Base-by-base conservation (phyloP, 2,329 filamentous ascomycete genomes). In the Colletotrichum viniferum region DNA sequence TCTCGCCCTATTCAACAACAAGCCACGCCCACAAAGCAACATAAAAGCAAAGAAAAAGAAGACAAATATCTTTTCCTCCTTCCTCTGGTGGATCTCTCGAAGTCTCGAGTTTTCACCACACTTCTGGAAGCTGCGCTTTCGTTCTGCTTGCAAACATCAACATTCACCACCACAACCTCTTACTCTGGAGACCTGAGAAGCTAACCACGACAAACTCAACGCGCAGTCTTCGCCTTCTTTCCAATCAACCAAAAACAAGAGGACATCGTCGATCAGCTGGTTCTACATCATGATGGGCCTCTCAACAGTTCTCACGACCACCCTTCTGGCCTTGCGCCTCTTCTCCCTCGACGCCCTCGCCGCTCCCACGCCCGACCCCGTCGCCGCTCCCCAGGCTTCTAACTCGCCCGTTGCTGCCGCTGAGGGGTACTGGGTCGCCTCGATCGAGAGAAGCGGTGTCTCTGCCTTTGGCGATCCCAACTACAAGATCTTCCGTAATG, bases 401-500 rank as follows among this genome's bases (percentile, higher is more conserved):
- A 8, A 55, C 60, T 30, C 60, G 64, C 69, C 70, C 13, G 79
- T 81, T 26, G 80, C 82, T 21, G 78, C 80, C 38, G 88, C 89
- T 7, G 85, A 7, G 38, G 9, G 84, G 80, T 97, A 94, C 88
- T 97, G 95, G 95, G 84, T 97, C 72, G 88, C 90, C 43, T 87
- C 87, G 77, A 93, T 97, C 80, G 82, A 92, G 79, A 93, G 93
- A 55, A 91, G 95, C 79, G 95, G 95, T 73, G 84, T 86, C 3
- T 89, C 92, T 58, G 91, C 94, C 34, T 97, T 93, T 81, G 84
- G 90, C 76, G 82, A 82, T 36, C 77, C 86, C 28, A 84, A 85
- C 81, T 97, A 95, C 88, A 89, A 94, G 83, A 87, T 96, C 78
- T 96, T 92, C 85, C 92, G 94, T 79, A 95, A 95, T 79, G 94